Evolutionary conservation across 495 filamentous ascomycete genomes (phyloP).

Genomic region (Pseudomonodictys pantanalensis): DNA sequence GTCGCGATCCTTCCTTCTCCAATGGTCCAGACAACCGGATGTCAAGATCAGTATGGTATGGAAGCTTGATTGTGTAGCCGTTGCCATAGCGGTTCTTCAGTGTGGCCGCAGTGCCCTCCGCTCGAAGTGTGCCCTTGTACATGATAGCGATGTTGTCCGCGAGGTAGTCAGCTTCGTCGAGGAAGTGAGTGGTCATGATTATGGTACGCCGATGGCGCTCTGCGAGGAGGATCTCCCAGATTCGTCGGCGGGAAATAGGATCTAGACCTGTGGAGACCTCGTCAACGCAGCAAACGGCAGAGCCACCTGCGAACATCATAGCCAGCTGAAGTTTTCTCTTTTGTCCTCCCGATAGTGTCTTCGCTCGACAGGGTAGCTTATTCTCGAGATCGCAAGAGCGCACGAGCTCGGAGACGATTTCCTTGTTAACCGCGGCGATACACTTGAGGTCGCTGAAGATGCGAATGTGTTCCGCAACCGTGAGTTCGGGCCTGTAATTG

Average conservation of each 20-base stretch:
- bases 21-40: slow-evolving; percentile 41
- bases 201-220: slow-evolving; percentile 76
- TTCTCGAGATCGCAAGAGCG: slow-evolving; percentile 63
- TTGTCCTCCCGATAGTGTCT: slow-evolving; percentile 79
- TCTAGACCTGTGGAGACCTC: slow-evolving; percentile 83
- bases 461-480: slow-evolving; percentile 75
- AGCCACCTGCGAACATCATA: slow-evolving; percentile 88
- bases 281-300: slow-evolving; percentile 79
- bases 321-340: slow-evolving; percentile 84
- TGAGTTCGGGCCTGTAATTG: slow-evolving; percentile 49
- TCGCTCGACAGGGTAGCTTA: slow-evolving; percentile 64
- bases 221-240: slow-evolving; percentile 84
- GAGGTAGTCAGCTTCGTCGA: slow-evolving; percentile 43
- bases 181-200: slow-evolving; percentile 70
- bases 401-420: slow-evolving; percentile 58
- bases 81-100: slow-evolving; percentile 40
- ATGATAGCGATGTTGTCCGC: slow-evolving; percentile 43
- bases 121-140: slow-evolving; percentile 40
- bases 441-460: slow-evolving; percentile 79
- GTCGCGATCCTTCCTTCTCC: slow-evolving; percentile 60
- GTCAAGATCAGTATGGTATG: slow-evolving; percentile 51
- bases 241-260: slow-evolving; percentile 73
- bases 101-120: slow-evolving; percentile 38
- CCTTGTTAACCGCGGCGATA: slow-evolving; percentile 42
- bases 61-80: slow-evolving; percentile 64